Evolutionary conservation across 495 filamentous ascomycete species (phyloP), one percentile per base, ranked within the genome.

Genomic region (Penicillium tannophilum): DNA sequence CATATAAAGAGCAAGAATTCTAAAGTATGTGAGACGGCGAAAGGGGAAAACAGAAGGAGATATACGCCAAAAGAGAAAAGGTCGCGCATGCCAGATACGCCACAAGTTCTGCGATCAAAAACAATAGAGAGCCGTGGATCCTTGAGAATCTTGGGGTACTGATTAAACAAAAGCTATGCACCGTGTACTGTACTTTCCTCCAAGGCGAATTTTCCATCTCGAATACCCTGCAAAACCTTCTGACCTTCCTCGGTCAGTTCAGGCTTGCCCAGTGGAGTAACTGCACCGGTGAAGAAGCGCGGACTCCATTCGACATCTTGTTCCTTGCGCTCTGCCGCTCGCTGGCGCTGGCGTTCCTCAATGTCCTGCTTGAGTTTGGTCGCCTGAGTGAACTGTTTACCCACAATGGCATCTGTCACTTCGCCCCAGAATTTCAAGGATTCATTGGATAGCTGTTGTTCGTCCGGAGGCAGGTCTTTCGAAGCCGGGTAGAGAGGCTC

Each of bases 351-450:
- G 19, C 84, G 82, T 66, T 98, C 93, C 73, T 98, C 93, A 11
- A 98, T 84, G 63, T 96, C 91, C 46, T 91, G 84, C 74, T 98
- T 98, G 44, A 92, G 72, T 39, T 84, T 85, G 46, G 93, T 98
- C 14, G 94, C 94, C 60, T 88, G 85, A 43, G 82, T 82, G 72
- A 84, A 98, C 63, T 93, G 91, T 71, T 91, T 96, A 59, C 86
- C 76, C 11, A 86, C 64, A 59, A 98, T 98, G n/a, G 93, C 90
- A 33, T 88, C 77, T 9, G 94, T 97, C 41, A 98, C 93, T 24
- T 82, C 81, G 35, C 83, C 79, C 94, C 94, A 98, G 65, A 96
- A 91, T 59, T 84, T 86, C 52, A 92, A 85, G 1, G 91, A 96
- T 76, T 98, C 94, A 65, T 98, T 93, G 23, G 90, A 83, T 6